Conservation (phyloP, 495 filamentous ascomycete species). For the Penicillium arizonense region DNA sequence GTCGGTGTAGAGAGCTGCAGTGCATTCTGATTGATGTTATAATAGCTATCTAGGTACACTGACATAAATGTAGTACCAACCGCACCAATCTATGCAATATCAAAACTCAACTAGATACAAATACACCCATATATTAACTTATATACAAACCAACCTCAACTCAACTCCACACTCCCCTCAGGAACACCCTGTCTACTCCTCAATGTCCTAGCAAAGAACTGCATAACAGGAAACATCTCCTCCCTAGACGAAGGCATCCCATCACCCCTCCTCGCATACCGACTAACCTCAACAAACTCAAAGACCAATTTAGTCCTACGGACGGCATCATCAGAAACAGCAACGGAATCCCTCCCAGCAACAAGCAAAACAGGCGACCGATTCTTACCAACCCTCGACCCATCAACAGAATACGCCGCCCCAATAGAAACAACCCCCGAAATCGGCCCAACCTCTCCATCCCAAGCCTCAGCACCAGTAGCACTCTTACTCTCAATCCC, state of each 20-base stretch:
- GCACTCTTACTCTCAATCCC: background rate
- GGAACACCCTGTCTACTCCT: constrained; percentile 62
- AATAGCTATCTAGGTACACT: too few species aligned
- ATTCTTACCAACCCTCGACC: constrained; percentile 46
- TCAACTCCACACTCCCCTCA: constrained; percentile 57
- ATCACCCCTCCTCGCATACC: constrained; percentile 74
- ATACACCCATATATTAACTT: too few species aligned
- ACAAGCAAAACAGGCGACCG: constrained; percentile 72
- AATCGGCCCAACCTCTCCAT: constrained; percentile 28
- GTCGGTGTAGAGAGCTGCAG: too few species aligned
- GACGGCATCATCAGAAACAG: constrained; percentile 62
- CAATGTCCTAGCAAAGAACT: constrained; percentile 80
- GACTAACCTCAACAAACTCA: constrained; percentile 66
- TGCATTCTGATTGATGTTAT: too few species aligned
- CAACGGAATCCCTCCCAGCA: constrained; percentile 60
- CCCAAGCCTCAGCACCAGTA: background rate
- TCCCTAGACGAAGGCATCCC: constrained; percentile 79
- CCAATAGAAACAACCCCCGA: constrained; percentile 77
- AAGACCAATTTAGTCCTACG: constrained; percentile 65
- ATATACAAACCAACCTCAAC: constrained; percentile 10
- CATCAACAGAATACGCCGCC: constrained; percentile 60
- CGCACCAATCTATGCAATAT: background rate
- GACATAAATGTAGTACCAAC: too few species aligned
- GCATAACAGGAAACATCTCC: constrained; percentile 91
- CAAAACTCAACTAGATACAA: background rate